Base-by-base conservation (phyloP, 2,329 filamentous ascomycete genomes). In the Xylariaceae sp. region DNA sequence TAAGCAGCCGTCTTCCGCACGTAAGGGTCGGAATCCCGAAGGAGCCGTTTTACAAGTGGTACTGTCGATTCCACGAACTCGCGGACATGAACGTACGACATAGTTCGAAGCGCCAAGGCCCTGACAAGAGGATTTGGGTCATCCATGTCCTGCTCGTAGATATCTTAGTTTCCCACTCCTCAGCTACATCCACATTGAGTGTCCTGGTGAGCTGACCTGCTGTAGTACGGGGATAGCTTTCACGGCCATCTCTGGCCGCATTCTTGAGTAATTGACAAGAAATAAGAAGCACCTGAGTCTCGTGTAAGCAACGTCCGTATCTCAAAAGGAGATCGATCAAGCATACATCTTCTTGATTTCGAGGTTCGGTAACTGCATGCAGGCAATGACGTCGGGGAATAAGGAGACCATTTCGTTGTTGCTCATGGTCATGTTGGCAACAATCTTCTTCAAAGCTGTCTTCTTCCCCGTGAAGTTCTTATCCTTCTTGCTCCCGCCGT, bases 341-440 rank as follows among this genome's bases (percentile, higher is more conserved):
- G 27, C 82, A 60, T 75, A 96, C 94, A 99, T 99, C 79, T 99
- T 99, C 81, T 99, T 99, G 73, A 99, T 96, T 72, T 99, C 94
- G 68, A 99, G 75, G 63, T 88, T 95, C 45, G 86, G 87, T 55
- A 99, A 89, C 61, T 89, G 84, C 94, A 99, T 99, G 76, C 92
- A 97, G 55, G 78, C 85, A 61, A 99, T 89, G 52, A 99, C 87
- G 67, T 99, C 94, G 15, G 92, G 90, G 62, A 99, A 99, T 45
- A 99, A 77, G 36, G 90, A 90, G 48, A 97, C 87, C 94, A 99
- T 99, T 71, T 99, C 94, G 66, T 97, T 99, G 74, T 99, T 99
- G 81, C 92, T 97, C 94, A 99, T 99, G 58, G 94, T 99, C 94
- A 99, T 99, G 69, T 99, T 99, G 68, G 94, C 94, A 62, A 99